Conservation (phyloP, 257 asterid genomes). For the Solanum medicagineum region DNA sequence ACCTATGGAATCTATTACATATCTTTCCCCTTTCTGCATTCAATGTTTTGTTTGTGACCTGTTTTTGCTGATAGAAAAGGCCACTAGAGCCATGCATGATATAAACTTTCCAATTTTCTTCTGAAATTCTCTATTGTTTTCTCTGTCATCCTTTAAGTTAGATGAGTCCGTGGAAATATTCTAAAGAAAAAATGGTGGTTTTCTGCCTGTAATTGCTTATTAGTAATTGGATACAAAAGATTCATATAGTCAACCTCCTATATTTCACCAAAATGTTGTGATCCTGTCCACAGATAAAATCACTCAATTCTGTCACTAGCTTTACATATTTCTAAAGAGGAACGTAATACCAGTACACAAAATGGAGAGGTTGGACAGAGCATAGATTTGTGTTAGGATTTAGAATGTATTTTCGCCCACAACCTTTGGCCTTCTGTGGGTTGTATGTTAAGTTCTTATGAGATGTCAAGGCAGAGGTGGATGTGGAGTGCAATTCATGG, state of each 20-base stretch:
- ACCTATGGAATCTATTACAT: not conserved
- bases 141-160: not conserved
- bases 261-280: not conserved
- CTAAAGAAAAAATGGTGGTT: not conserved
- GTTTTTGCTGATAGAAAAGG: not conserved
- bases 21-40: not conserved
- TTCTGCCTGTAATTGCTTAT: not conserved
- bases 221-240: not conserved
- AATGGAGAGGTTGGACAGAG: not conserved
- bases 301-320: not conserved
- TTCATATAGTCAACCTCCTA: not conserved
- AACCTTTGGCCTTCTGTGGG: not conserved
- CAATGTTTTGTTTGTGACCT: not conserved
- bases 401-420: not conserved
- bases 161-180: not conserved
- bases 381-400: not conserved
- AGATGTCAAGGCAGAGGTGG: not conserved
- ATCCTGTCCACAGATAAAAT: not conserved
- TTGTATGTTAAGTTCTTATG: not conserved
- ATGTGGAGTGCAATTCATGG: not conserved
- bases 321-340: not conserved
- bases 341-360: not conserved
- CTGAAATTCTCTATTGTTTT: not conserved
- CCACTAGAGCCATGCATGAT: not conserved
- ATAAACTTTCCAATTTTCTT: not conserved